These are phyloP conservation scores for Phytophthora citricola DNA, from an alignment of 352 stramenopile genomes.

Conservation along the genomic window DNA sequence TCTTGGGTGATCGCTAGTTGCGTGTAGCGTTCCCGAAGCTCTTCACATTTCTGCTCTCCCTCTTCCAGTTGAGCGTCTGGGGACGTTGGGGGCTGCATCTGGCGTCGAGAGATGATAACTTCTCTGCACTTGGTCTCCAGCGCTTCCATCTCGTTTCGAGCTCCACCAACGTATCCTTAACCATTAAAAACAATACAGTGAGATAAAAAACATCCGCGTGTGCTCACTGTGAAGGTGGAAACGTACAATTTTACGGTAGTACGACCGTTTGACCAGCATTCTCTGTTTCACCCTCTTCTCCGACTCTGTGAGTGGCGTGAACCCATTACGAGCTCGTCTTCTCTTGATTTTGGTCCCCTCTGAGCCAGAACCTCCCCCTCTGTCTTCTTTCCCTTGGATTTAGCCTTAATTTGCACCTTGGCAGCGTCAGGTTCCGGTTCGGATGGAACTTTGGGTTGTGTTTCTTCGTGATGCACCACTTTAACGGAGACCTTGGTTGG, in stretches of 20 bases:
- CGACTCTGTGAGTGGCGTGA: slow-evolving; percentile 49
- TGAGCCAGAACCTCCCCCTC: slow-evolving; percentile 3
- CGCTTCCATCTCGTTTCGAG: slow-evolving; percentile 55
- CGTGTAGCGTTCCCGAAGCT: slow-evolving; percentile 57
- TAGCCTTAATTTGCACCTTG: not conserved
- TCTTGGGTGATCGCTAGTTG: slow-evolving; percentile 63
- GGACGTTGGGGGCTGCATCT: slow-evolving; percentile 17
- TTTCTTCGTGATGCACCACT: slow-evolving; percentile 1
- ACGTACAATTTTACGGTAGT: slow-evolving; percentile 80
- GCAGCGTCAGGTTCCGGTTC: not conserved
- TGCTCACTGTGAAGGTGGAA: not conserved
- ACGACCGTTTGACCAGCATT: slow-evolving; percentile 71
- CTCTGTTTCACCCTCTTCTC: slow-evolving; percentile 77
- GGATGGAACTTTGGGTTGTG: not conserved
- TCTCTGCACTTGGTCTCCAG: slow-evolving; percentile 58
- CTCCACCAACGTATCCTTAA: slow-evolving; percentile 64
- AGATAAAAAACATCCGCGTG: not conserved
- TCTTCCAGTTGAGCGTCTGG: slow-evolving; percentile 7
- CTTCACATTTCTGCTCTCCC: slow-evolving; percentile 36
- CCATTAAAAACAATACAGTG: not conserved
- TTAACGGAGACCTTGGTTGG: slow-evolving; percentile 8
- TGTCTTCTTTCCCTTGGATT: slow-evolving; percentile 5
- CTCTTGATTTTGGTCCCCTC: slow-evolving; percentile 12
- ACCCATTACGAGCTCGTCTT: slow-evolving; percentile 34
- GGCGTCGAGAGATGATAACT: slow-evolving; percentile 38